Base-by-base conservation (phyloP, 768 basidiomycete species). In the Galerina sulciceps region DNA sequence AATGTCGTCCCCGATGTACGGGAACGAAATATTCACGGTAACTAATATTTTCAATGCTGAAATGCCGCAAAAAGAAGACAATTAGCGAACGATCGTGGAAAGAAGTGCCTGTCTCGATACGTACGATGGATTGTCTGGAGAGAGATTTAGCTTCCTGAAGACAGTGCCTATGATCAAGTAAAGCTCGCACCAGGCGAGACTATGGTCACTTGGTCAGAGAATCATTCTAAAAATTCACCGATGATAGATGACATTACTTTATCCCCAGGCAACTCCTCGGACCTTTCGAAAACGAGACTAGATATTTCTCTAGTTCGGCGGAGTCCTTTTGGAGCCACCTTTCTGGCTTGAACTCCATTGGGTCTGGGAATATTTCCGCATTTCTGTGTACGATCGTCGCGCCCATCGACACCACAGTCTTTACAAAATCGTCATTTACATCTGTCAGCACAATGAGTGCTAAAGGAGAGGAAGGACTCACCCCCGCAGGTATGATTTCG, bases 181-280 rank as follows among this genome's bases (percentile, higher is more conserved):
- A 8, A 82, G 64, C 64, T 81, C 76, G 45, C 76, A 75, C 74
- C 77, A 80, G 8, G 75, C 81, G 13, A 82, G 70, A 58, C 79
- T 81, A 31, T 31, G 26, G 57, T 3, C 23, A 41, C 51, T 48
- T 34, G 42, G 11, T 31, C 36, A 43, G 42, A 36, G 43, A 44
- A 17, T 17, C 22, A 38, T 17, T 51, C 37, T 20, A 23, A 26
- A 49, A 37, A 53, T 41, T 31, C 6, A 17, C 14, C 14, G 22
- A 22, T n/a, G 20, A 47, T 14, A 26, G 35, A 50, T 13, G 2
- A 66, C 77, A 26, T 31, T 42, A 81, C 78, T 80, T 80, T 20
- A 79, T 75, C 10, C 79, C 79, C 5, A 80, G 56, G 55, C 81
- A 81, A 46, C 74, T 75, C n/a, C 81, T 64, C 6, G 79, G 78